Percentiles rank a stretch among this genome's conserved stretches.
Conservation (phyloP, 805 yeast genomes). For the Starmerella potacharoeniae region DNA sequence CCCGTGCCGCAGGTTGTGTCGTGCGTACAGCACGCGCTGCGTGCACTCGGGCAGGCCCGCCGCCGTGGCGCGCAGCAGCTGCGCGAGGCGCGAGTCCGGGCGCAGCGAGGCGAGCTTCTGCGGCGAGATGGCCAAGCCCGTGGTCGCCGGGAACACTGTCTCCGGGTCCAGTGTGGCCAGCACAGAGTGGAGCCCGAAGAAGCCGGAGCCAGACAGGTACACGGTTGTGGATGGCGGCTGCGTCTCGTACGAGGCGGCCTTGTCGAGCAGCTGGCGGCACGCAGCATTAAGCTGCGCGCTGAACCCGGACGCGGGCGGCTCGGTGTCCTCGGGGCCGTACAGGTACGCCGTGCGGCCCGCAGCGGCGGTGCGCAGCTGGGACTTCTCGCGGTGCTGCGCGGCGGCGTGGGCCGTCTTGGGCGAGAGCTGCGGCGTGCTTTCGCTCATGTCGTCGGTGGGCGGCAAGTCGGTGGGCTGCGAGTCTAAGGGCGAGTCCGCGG, state of each 20-base stretch:
- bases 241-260: not conserved
- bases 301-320: not conserved
- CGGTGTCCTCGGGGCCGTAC: not conserved
- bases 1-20: slow-evolving; percentile 74
- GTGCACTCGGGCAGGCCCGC: slow-evolving; percentile 1
- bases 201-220: slow-evolving; percentile 16
- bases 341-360: not conserved
- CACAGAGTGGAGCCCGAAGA: slow-evolving; percentile 14
- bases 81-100: slow-evolving; percentile 5
- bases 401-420: too few relatives aligned
- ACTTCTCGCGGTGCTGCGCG: not conserved
- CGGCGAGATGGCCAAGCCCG: slow-evolving; percentile 11
- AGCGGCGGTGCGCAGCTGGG: too few relatives aligned
- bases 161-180: slow-evolving; percentile 5
- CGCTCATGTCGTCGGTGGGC: too few relatives aligned
- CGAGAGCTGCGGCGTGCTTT: too few relatives aligned
- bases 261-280: not conserved
- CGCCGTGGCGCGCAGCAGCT: slow-evolving; percentile 7
- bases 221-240: not conserved
- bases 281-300: not conserved
- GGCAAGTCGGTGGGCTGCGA: too few relatives aligned
- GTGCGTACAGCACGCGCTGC: slow-evolving; percentile 45
- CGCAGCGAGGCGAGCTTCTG: not conserved
- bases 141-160: slow-evolving; percentile 3
- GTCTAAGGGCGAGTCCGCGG: too few relatives aligned